phyloP scores from a whole-genome alignment of 2,329 filamentous ascomycete genomes.

The Talaromyces marneffei region DNA sequence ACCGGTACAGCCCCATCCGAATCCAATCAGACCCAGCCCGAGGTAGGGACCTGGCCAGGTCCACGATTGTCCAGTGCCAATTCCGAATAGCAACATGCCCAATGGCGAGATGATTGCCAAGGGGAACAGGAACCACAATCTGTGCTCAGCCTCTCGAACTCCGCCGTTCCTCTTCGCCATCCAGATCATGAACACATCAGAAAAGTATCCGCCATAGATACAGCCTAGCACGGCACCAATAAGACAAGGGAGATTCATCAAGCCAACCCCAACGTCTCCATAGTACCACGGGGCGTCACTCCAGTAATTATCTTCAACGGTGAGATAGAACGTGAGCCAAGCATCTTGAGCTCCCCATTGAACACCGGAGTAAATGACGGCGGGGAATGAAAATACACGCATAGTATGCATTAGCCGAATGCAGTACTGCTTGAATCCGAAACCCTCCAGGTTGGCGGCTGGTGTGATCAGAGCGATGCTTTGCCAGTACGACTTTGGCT shows the following conservation, averaged over 20 bases:
- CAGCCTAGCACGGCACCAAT: slow-evolving; percentile 48
- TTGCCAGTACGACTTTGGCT: slow-evolving; percentile 49
- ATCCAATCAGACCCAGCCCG: slow-evolving; percentile 53
- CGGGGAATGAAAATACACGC: slow-evolving; percentile 54
- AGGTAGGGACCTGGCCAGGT: slow-evolving; percentile 51
- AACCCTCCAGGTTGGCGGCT: slow-evolving; percentile 49
- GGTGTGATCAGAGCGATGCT: slow-evolving; percentile 53
- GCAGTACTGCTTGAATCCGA: slow-evolving; percentile 51
- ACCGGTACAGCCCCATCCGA: slow-evolving; percentile 55
- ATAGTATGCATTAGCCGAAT: slow-evolving; percentile 51
- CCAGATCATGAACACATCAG: slow-evolving; percentile 52
- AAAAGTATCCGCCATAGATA: slow-evolving; percentile 53
- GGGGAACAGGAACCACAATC: slow-evolving; percentile 48
- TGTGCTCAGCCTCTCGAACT: slow-evolving; percentile 52
- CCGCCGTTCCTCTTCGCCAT: slow-evolving; percentile 50
- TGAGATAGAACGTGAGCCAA: slow-evolving; percentile 56
- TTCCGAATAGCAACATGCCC: slow-evolving; percentile 50
- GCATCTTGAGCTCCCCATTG: slow-evolving; percentile 58
- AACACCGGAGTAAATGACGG: slow-evolving; percentile 52
- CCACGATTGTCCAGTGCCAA: slow-evolving; percentile 48
- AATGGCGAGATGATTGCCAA: slow-evolving; percentile 47
- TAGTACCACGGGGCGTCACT: slow-evolving; percentile 52
- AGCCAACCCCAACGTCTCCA: slow-evolving; percentile 47
- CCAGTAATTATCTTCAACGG: slow-evolving; percentile 54
- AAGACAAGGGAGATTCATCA: slow-evolving; percentile 53